These are phyloP conservation scores for Phytophthora nicotianae DNA, from an alignment of 352 stramenopile genomes.

Conservation along the genomic window DNA sequence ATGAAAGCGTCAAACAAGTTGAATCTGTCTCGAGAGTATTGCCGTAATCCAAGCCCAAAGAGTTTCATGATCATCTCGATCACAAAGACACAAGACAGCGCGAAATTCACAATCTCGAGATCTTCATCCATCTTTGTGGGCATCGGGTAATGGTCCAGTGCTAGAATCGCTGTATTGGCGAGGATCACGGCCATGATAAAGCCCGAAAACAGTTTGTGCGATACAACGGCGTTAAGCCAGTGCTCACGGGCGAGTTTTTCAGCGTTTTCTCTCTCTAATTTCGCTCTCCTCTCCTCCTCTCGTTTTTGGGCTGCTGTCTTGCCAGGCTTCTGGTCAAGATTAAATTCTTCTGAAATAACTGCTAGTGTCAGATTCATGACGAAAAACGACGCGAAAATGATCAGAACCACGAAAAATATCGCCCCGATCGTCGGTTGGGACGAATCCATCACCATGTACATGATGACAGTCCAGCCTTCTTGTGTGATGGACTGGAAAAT, in stretches of 20 bases:
- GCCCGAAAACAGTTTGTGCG: constrained; percentile 54
- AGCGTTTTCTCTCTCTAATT: constrained; percentile 43
- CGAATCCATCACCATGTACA: constrained; percentile 88
- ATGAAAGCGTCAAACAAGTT: constrained; percentile 90
- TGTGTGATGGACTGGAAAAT: constrained; percentile 95
- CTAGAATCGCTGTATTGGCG: constrained; percentile 82
- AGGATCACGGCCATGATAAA: constrained; percentile 84
- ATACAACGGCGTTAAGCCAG: constrained; percentile 64
- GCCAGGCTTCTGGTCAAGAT: constrained; percentile 57
- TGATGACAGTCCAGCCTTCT: constrained; percentile 93
- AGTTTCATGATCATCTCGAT: constrained; percentile 86
- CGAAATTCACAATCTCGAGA: constrained; percentile 84
- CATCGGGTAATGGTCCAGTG: constrained; percentile 88
- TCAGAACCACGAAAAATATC: constrained; percentile 90
- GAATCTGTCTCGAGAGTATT: constrained; percentile 81
- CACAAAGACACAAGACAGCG: constrained; percentile 74
- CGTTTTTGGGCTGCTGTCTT: constrained; percentile 42
- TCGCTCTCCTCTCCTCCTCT: constrained; percentile 33
- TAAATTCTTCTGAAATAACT: constrained; percentile 92
- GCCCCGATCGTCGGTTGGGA: constrained; percentile 60
- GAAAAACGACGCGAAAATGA: constrained; percentile 94
- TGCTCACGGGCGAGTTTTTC: constrained; percentile 35
- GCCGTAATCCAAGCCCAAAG: constrained; percentile 70
- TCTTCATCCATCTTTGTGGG: constrained; percentile 46
- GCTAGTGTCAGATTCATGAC: constrained; percentile 94